Percentiles rank a stretch among this genome's conserved stretches.
phyloP scores from a whole-genome alignment of 202 grass and related monocot species.

The Saccharum hybrid region DNA sequence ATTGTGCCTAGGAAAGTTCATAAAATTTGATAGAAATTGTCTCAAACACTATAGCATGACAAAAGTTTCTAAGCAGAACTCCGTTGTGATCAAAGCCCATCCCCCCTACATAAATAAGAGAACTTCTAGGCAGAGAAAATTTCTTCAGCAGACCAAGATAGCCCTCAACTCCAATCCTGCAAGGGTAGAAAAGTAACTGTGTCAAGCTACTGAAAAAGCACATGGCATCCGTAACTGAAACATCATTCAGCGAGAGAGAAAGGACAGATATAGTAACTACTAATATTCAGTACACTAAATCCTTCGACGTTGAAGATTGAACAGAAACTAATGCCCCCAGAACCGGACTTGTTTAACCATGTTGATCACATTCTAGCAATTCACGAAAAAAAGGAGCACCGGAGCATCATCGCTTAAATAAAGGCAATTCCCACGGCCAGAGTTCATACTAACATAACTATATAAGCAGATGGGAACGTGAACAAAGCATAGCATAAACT shows the following conservation, averaged over 20 bases:
- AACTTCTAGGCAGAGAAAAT: constrained; percentile 37
- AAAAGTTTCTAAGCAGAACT: constrained; percentile 41
- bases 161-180: constrained; percentile 31
- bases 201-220: not conserved
- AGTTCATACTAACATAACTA: not conserved
- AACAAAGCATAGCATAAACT: not conserved
- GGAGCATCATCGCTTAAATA: not conserved
- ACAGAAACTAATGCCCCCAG: not conserved
- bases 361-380: not conserved
- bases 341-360: not conserved
- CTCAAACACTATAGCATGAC: constrained; percentile 39
- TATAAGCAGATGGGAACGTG: not conserved
- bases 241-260: not conserved
- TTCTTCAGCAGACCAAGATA: constrained; percentile 36
- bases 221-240: not conserved
- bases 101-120: constrained; percentile 13
- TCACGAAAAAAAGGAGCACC: not conserved
- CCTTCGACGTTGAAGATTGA: not conserved
- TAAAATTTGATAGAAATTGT: constrained; percentile 36
- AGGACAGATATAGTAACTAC: too few species aligned
- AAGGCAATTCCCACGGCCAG: too few species aligned
- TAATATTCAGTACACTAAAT: not conserved
- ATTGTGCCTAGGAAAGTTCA: constrained; percentile 28
- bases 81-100: not conserved
- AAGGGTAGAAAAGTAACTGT: not conserved